Conservation (phyloP, 495 filamentous ascomycete species). For the Hypoxylon subgilvum region DNA sequence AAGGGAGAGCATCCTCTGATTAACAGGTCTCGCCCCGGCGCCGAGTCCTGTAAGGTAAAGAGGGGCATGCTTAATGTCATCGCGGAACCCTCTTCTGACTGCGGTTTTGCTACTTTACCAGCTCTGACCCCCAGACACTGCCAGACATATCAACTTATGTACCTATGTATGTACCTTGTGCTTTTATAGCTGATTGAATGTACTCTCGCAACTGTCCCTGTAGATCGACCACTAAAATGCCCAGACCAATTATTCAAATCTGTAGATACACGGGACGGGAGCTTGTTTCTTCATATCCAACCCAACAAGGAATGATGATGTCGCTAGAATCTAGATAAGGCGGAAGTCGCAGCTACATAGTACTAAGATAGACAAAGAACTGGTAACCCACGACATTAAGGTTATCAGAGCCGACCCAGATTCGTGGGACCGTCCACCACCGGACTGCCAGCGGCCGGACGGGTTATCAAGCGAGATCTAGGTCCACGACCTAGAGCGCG, state of each 20-base stretch:
- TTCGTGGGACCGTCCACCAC: conserved; percentile 25
- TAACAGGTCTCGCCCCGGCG: neutral
- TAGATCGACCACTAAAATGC: too few relatives aligned
- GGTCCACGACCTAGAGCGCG: conserved; percentile 35
- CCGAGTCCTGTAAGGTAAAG: conserved; percentile 19
- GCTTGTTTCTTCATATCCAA: too few relatives aligned
- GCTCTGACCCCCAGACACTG: neutral
- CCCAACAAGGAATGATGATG: too few relatives aligned
- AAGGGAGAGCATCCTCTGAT: conserved; percentile 1
- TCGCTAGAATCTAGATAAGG: conserved; percentile 28
- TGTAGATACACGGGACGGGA: too few relatives aligned
- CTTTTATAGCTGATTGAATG: neutral
- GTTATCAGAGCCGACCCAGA: conserved; percentile 36
- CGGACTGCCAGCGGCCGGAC: conserved; percentile 11
- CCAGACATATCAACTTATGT: too few relatives aligned
- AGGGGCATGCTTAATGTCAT: conserved; percentile 9
- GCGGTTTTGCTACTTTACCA: neutral
- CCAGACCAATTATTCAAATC: too few relatives aligned
- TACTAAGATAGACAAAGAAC: conserved; percentile 8
- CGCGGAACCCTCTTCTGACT: neutral
- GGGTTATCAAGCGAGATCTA: conserved; percentile 34
- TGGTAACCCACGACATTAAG: conserved; percentile 18
- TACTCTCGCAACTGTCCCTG: too few relatives aligned
- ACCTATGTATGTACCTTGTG: neutral
- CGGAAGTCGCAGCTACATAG: neutral